Evolutionary conservation across 768 basidiomycete genomes (phyloP).

Genomic region (Zangia roseola): DNA sequence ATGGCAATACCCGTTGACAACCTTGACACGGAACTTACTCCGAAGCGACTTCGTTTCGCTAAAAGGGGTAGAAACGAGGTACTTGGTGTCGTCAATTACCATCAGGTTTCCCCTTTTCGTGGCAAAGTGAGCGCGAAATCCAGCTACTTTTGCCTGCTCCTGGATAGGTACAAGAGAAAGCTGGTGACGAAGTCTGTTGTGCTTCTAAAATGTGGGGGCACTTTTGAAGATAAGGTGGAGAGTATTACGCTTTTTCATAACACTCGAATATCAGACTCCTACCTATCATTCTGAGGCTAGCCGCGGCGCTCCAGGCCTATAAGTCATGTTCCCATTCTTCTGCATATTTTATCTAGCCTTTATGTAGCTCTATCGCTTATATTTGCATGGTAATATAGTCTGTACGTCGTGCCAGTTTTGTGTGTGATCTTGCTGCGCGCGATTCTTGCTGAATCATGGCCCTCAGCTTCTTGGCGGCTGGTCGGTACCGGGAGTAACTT

Average conservation of each 20-base stretch:
- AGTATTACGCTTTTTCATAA: neutral
- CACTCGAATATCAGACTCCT: neutral
- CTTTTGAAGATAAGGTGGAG: neutral
- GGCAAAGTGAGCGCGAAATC: neutral
- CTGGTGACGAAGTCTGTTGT: neutral
- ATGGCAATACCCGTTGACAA: conserved; percentile 1
- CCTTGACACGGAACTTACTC: neutral
- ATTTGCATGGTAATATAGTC: too few relatives aligned
- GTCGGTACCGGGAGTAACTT: too few relatives aligned
- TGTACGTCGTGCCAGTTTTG: too few relatives aligned
- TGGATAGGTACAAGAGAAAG: neutral
- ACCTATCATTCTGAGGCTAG: neutral
- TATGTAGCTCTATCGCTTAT: too few relatives aligned
- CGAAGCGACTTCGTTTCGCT: neutral
- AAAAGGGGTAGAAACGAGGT: neutral
- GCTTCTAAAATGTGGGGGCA: conserved; percentile 1
- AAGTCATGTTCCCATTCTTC: too few relatives aligned
- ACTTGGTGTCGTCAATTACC: conserved; percentile 2
- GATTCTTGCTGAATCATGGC: too few relatives aligned
- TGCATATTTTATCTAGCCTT: too few relatives aligned
- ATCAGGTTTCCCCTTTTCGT: neutral
- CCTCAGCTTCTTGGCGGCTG: too few relatives aligned
- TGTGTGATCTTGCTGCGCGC: too few relatives aligned
- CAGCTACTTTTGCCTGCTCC: neutral
- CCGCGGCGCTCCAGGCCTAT: too few relatives aligned